Conservation (phyloP, 805 yeast genomes). For the Hanseniaspora thailandica region DNA sequence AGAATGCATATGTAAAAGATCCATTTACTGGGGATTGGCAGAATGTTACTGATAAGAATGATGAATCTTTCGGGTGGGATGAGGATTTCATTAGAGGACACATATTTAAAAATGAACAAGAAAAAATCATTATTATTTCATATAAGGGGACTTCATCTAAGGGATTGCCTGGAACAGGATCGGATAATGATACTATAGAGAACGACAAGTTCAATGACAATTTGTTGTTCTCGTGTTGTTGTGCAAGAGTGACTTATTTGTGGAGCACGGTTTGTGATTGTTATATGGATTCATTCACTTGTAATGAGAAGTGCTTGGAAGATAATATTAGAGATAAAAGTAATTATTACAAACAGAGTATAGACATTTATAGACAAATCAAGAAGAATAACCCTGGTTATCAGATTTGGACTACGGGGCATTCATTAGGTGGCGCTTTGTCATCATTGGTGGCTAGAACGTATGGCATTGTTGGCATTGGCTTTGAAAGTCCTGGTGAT, state of each 20-base stretch:
- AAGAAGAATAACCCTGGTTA: slow-evolving; percentile 53
- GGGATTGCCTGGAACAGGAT: slow-evolving; percentile 60
- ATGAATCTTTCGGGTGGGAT: slow-evolving; percentile 75
- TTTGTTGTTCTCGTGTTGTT: slow-evolving; percentile 83
- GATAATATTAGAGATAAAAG: slow-evolving; percentile 61
- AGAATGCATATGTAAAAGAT: slow-evolving; percentile 39
- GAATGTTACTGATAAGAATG: slow-evolving; percentile 47
- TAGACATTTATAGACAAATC: slow-evolving; percentile 68
- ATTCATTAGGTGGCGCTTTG: slow-evolving; percentile 85
- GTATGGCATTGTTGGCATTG: slow-evolving; percentile 77
- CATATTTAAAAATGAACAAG: slow-evolving; percentile 56
- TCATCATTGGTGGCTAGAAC: slow-evolving; percentile 76
- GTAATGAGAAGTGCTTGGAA: slow-evolving; percentile 81
- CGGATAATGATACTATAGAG: slow-evolving; percentile 67
- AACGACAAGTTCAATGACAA: slow-evolving; percentile 83
- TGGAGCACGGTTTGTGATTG: slow-evolving; percentile 97
- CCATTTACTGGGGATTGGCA: slow-evolving; percentile 35
- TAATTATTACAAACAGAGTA: slow-evolving; percentile 66
- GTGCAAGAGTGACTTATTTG: slow-evolving; percentile 79
- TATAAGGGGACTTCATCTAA: slow-evolving; percentile 90
- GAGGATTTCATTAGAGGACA: slow-evolving; percentile 82
- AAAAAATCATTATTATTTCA: slow-evolving; percentile 56
- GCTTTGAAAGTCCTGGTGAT: slow-evolving; percentile 92
- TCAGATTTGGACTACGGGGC: slow-evolving; percentile 85
- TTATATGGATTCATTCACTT: slow-evolving; percentile 67